phyloP scores from a whole-genome alignment of 345 rosid genomes.

The Hibiscus mutabilis region DNA sequence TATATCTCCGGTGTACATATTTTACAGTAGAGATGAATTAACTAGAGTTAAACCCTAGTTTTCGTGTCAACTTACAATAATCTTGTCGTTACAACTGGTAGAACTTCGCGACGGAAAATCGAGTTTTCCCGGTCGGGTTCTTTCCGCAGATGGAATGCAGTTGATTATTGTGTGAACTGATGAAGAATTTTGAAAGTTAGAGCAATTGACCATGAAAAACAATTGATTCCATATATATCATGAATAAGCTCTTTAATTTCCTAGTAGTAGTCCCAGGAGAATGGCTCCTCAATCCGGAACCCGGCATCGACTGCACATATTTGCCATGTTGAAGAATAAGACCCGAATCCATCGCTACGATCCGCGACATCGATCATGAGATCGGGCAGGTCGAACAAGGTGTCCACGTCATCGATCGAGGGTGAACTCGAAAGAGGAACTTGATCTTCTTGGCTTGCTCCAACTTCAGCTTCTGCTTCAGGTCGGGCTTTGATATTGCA shows the following conservation, averaged over 20 bases:
- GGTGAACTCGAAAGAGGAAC: constrained; percentile 27
- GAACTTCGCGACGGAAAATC: background rate
- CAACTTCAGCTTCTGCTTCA: constrained; percentile 28
- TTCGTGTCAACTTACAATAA: too few species aligned
- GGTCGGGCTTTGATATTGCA: constrained; percentile 14
- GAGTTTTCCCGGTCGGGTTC: background rate
- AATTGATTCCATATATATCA: background rate
- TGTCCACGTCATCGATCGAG: constrained; percentile 43
- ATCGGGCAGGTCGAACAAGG: constrained; percentile 86
- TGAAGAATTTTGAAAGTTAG: background rate
- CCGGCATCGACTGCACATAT: constrained; percentile 49
- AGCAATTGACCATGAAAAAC: background rate
- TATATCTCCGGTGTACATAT: background rate
- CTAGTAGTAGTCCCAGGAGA: constrained; percentile 36
- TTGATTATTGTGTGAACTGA: background rate
- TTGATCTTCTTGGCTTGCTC: constrained; percentile 21
- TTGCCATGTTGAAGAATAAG: constrained; percentile 59
- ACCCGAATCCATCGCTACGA: constrained; percentile 35
- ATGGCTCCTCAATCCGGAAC: constrained; percentile 59
- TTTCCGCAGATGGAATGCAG: constrained; percentile 3
- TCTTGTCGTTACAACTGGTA: too few species aligned
- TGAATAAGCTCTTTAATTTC: background rate
- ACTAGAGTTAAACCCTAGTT: too few species aligned
- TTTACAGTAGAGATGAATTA: background rate
- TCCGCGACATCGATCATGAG: constrained; percentile 37